Base-by-base conservation (phyloP, 768 basidiomycete genomes). In the Suillus plorans region DNA sequence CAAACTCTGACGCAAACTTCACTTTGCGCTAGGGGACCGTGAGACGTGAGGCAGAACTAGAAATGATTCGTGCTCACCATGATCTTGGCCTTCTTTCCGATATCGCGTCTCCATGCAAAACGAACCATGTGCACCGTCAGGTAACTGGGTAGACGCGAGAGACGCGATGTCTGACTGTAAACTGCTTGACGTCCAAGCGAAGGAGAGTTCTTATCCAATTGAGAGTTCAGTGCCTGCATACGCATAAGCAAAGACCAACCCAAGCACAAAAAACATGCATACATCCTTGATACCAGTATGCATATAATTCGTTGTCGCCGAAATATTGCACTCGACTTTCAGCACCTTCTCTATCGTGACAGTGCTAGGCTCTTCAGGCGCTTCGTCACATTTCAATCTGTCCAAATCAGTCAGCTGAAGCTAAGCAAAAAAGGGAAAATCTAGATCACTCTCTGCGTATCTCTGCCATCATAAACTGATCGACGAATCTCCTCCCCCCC, bases 61-160 rank as follows among this genome's bases (percentile, higher is more conserved):
- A 53, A 31, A 8, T 37, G 50, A 9, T 31, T 22, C 0, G 63
- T 36, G 70, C 79, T 52, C 66, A 91, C 91, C 97, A 99, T 95
- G 74, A 99, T 97, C 80, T 99, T 99, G 2, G 97, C 89, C 73
- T 99, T 99, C 81, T 90, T 94, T 60, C 78, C 78, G 65, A 97
- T 95, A 69, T 99, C 97, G 44, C 86, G 82, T 65, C 94, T 82
- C 97, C 97, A 99, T 63, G 89, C 90, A 76, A 99, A 99, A 56
- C 97, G 91, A 14, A 96, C 95, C 91, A 98, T 93, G 70, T 99
- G 95, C 5, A 99, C 86, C 6, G 90, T 89, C 25, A 97, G 84
- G 71, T 92, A 96, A 5, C 86, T 76, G 0, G 97, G 97, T 14
- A 99, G 80, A 25, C 96, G 86, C 13, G 92, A 86, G 59, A 99